Base-by-base conservation (phyloP, 768 basidiomycete species). In the Termitomyces sp. region DNA sequence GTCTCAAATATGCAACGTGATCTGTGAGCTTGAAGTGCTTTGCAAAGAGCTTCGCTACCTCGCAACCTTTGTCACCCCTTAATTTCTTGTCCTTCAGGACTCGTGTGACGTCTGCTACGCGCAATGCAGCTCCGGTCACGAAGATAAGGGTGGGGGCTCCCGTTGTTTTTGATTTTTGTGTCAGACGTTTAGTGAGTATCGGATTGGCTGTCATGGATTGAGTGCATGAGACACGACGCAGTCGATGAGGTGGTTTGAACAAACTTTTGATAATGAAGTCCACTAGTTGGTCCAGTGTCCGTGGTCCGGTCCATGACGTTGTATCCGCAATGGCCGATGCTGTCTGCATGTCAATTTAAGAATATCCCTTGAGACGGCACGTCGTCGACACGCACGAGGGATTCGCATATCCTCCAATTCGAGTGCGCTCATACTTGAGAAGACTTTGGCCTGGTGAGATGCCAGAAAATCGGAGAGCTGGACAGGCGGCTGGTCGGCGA, bases 11-110 rank as follows among this genome's bases (percentile, higher is more conserved):
- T 15, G 83, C 75, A 65, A 89, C 83, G 69, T 98, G 95, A 56
- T 95, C 91, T 49, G 86, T 75, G 41, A 95, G 75, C 72, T 95
- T 97, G 73, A 96, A 85, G 68, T 98, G 95, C 70, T 88, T 94
- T 31, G 95, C 93, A 64, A 98, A 98, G 28, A 99, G 81, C 70
- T 98, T 98, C 21, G 90, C 94, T 33, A 97, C 87, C 61, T 96
- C 92, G 11, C 91, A 93, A 54, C 91, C 86, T 67, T 92, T 94
- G 23, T 90, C 86, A 37, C 89, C 87, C 54, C 84, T 76, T 51
- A 91, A 75, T 60, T 72, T 81, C 70, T 80, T 84, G 70, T 85
- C 80, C 68, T 81, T 86, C 54, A 94, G 76, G 52, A 83, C 74
- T 57, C 92, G 77, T 38, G 90, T 88, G 19, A 94, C 82, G 70